phyloP scores from a whole-genome alignment of 306 rosid genomes.

The Echinosophora koreensis region DNA sequence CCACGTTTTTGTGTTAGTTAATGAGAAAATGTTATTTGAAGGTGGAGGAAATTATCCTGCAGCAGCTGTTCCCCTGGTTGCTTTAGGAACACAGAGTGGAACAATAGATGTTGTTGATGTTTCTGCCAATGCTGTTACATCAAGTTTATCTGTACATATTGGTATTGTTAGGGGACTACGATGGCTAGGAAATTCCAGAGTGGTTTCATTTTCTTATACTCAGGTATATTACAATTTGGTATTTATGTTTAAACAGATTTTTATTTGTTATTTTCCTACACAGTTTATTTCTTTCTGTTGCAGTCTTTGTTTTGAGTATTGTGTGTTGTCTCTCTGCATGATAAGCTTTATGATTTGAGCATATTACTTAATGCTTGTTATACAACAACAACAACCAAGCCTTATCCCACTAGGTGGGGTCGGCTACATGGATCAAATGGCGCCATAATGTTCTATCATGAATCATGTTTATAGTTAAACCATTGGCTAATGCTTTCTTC shows the following conservation, averaged over 20 bases:
- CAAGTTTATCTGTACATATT: constrained; percentile 85
- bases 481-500: background rate
- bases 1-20: constrained; percentile 45
- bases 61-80: constrained; percentile 96
- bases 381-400: too few relatives aligned
- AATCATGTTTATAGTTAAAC: too few relatives aligned
- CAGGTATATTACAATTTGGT: constrained; percentile 66
- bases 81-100: constrained; percentile 96
- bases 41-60: constrained; percentile 98
- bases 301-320: constrained; percentile 10
- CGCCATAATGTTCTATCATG: too few relatives aligned
- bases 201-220: constrained; percentile 94
- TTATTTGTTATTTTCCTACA: constrained; percentile 10
- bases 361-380: constrained; percentile 8
- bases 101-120: constrained; percentile 88
- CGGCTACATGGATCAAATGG: too few relatives aligned
- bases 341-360: constrained; percentile 40
- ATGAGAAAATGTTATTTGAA: constrained; percentile 52
- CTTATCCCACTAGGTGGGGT: too few relatives aligned
- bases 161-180: constrained; percentile 88
- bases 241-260: constrained; percentile 38
- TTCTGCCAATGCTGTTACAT: constrained; percentile 90
- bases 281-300: constrained; percentile 19
- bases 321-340: constrained; percentile 14
- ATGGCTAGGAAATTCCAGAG: constrained; percentile 98